phyloP scores from a whole-genome alignment of 1,139 yeast species.

The Lodderomyces beijingensis region DNA sequence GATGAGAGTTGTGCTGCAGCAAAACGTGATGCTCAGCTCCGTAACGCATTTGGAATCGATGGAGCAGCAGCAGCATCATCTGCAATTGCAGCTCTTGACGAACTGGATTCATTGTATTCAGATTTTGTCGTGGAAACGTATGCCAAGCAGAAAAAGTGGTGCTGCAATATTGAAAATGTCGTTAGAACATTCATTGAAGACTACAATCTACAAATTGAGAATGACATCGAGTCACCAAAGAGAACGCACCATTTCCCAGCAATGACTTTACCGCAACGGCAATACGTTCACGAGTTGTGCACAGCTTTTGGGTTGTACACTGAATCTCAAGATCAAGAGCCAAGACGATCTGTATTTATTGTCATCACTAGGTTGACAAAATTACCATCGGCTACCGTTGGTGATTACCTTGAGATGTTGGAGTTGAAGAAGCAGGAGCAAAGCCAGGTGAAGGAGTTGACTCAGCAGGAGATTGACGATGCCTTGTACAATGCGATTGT shows the following conservation, averaged over 20 bases:
- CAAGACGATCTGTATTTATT: constrained; percentile 67
- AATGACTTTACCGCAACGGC: constrained; percentile 66
- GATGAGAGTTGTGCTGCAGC: constrained; percentile 65
- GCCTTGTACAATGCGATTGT: constrained; percentile 48
- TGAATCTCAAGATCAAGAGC: constrained; percentile 80
- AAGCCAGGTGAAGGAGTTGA: constrained; percentile 20
- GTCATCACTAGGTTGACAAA: constrained; percentile 36
- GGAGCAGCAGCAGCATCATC: constrained; percentile 19
- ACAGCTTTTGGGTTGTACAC: constrained; percentile 54
- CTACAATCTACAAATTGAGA: constrained; percentile 18
- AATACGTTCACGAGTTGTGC: constrained; percentile 67
- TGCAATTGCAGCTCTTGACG: constrained; percentile 8
- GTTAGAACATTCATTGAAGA: constrained; percentile 46
- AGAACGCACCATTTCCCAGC: constrained; percentile 59
- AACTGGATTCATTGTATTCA: constrained; percentile 27
- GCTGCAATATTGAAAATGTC: constrained; percentile 53
- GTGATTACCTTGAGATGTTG: constrained; percentile 17
- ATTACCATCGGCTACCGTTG: constrained; percentile 27
- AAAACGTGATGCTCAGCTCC: constrained; percentile 57
- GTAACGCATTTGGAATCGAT: constrained; percentile 53
- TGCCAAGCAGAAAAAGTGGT: constrained; percentile 58
- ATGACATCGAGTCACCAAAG: constrained; percentile 9
- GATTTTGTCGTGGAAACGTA: constrained; percentile 41
- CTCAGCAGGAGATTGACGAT: constrained; percentile 19
- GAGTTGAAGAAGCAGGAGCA: constrained; percentile 23